These are phyloP conservation scores for Plantago lanceolata DNA, from an alignment of 305 asterid species.

Conservation along the genomic window DNA sequence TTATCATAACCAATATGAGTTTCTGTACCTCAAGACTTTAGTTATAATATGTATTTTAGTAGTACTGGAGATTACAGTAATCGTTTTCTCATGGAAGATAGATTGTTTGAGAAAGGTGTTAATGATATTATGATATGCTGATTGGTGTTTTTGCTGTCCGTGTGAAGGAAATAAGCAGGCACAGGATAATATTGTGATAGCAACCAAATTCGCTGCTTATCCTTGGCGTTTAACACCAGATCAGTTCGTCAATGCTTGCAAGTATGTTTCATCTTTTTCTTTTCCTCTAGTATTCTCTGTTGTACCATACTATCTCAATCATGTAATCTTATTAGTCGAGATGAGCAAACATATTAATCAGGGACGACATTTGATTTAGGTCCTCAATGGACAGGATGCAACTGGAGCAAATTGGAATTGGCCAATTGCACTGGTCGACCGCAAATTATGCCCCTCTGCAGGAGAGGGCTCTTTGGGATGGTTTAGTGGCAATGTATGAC, in stretches of 20 bases:
- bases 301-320: too few species aligned
- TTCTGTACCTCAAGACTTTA: too few species aligned
- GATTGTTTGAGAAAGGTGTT: neutral
- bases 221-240: constrained; percentile 90
- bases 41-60: too few species aligned
- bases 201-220: constrained; percentile 88
- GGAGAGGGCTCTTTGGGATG: constrained; percentile 93
- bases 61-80: too few species aligned
- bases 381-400: constrained; percentile 69
- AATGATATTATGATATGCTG: constrained; percentile 2
- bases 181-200: constrained; percentile 53
- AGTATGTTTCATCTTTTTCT: constrained; percentile 35
- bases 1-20: too few species aligned
- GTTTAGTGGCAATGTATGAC: constrained; percentile 95
- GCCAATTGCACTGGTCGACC: constrained; percentile 91
- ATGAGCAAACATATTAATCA: neutral
- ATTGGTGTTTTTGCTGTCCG: constrained; percentile 8
- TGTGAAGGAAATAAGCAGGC: constrained; percentile 44
- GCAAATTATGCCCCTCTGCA: constrained; percentile 89
- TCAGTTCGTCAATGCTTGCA: constrained; percentile 83
- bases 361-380: constrained; percentile 32
- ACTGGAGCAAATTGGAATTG: constrained; percentile 76
- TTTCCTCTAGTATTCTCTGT: neutral
- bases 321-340: neutral
- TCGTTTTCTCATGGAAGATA: too few species aligned